phyloP scores from a whole-genome alignment of 208 protist genomes.

The Histomonas meleagridis region DNA sequence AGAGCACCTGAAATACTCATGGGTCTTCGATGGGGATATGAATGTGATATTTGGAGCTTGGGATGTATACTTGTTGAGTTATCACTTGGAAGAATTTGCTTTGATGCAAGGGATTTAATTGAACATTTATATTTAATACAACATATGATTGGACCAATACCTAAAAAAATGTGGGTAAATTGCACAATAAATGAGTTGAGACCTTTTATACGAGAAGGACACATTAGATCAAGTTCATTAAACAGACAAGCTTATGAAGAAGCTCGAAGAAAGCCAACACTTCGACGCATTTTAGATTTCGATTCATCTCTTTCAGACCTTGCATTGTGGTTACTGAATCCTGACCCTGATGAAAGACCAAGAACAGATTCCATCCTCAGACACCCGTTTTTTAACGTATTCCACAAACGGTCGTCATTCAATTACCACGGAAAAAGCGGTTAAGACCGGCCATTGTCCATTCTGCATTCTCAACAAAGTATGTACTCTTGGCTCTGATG shows the following conservation, averaged over 20 bases:
- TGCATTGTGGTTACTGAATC: not conserved
- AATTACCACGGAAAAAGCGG: too few relatives aligned
- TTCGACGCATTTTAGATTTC: not conserved
- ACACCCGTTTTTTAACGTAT: not conserved
- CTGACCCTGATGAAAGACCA: not conserved
- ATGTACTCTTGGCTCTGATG: too few relatives aligned
- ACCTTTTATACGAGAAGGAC: not conserved
- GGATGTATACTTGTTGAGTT: conserved; percentile 29
- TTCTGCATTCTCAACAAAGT: too few relatives aligned
- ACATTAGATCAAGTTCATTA: not conserved
- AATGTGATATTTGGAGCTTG: conserved; percentile 9
- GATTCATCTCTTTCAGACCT: not conserved
- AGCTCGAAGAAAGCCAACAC: not conserved
- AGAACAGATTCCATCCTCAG: not conserved
- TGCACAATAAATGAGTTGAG: not conserved
- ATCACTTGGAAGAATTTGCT: not conserved
- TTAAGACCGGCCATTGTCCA: too few relatives aligned
- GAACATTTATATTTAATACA: conserved; percentile 27
- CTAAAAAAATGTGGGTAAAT: not conserved
- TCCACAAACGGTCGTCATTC: too few relatives aligned
- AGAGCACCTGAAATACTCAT: not conserved
- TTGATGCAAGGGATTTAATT: not conserved
- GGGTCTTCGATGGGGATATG: conserved; percentile 1
- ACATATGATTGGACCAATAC: conserved; percentile 5
- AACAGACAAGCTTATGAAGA: not conserved